Base-by-base conservation (phyloP, 805 yeast species). In the Brettanomyces anomalus region DNA sequence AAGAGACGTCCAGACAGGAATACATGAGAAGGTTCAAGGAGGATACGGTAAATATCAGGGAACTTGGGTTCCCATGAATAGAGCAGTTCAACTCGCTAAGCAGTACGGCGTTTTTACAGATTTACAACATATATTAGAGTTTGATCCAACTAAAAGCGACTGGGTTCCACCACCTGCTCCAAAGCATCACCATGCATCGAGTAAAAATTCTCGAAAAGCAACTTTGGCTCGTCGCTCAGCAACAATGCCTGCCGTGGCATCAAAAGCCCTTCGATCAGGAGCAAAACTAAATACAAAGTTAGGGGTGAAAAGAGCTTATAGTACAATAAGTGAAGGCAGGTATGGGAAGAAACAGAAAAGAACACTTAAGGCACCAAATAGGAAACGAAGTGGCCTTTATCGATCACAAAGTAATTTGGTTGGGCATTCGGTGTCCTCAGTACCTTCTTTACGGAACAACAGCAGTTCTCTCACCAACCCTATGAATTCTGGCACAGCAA, bases 41-140 rank as follows among this genome's bases (percentile, higher is more conserved):
- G 97, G 97, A 3, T 89, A 88, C 59, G 97, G 97, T 42, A 81
- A 89, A 57, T 90, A 88, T 62, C 97, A 90, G 62, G 97, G 96
- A 15, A 89, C 97, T 2, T 89, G 96, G 96, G 89, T 89, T 7
- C 97, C 97, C 0, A 63, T 85, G 48, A 77, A 72, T 5, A 76
- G 85, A 40, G 97, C 96, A 1, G 63, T 68, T 20, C 76, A 72
- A 48, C 72, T 86, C 43, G 86, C 90, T 1, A 66, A 68, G 40
- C 78, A 77, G 52, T 78, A 77, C 50, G 79, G 73, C 1, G 94
- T 85, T 4, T 66, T 69, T 46, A 82, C 74, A 3, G 67, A 72
- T 14, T 67, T 90, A 37, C 61, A 66, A 33, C 85, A 89, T 0
- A 65, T 88, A 18, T 79, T 89, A 47, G 80, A 79, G 30, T 84